Percentiles rank a stretch among this genome's conserved stretches.
Evolutionary conservation across 345 rosid species (phyloP).

Genomic region (Citrus australasica): DNA sequence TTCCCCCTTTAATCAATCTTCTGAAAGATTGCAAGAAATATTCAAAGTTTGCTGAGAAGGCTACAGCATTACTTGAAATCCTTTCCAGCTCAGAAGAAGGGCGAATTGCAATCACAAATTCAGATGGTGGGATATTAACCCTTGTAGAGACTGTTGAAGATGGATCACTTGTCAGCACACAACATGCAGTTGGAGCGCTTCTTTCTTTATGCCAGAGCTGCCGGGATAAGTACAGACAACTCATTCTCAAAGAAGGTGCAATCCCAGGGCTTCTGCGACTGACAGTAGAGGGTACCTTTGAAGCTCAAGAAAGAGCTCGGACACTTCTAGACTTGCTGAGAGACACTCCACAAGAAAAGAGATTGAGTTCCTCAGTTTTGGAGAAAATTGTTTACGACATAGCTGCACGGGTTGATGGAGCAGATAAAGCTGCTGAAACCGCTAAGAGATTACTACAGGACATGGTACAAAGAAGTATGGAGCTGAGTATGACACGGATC

Average conservation of each 20-base stretch:
- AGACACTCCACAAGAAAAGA: constrained; percentile 58
- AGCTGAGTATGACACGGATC: constrained; percentile 48
- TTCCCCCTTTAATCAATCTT: constrained; percentile 59
- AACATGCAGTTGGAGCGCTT: constrained; percentile 61
- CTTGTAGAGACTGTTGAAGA: constrained; percentile 74
- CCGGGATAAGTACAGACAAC: constrained; percentile 54
- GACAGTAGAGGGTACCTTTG: constrained; percentile 61
- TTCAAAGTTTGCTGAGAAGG: constrained; percentile 75
- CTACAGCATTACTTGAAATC: constrained; percentile 60
- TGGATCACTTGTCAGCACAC: constrained; percentile 61
- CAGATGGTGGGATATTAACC: constrained; percentile 61
- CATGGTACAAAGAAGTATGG: constrained; percentile 75
- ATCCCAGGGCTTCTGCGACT: constrained; percentile 70
- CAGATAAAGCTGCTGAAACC: constrained; percentile 65
- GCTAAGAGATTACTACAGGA: constrained; percentile 65
- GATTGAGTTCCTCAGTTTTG: constrained; percentile 47
- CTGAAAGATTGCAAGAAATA: constrained; percentile 73
- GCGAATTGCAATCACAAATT: constrained; percentile 42
- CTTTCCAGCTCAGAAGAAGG: constrained; percentile 67
- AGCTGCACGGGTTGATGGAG: constrained; percentile 54
- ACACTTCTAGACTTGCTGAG: constrained; percentile 63
- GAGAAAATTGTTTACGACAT: constrained; percentile 61
- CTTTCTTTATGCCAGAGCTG: constrained; percentile 56
- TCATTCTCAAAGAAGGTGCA: constrained; percentile 75
- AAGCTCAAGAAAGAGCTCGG: constrained; percentile 65